Evolutionary conservation across 2,329 filamentous ascomycete species (phyloP), one percentile per base, ranked within the genome.

Genomic region (Penicillium sp.): DNA sequence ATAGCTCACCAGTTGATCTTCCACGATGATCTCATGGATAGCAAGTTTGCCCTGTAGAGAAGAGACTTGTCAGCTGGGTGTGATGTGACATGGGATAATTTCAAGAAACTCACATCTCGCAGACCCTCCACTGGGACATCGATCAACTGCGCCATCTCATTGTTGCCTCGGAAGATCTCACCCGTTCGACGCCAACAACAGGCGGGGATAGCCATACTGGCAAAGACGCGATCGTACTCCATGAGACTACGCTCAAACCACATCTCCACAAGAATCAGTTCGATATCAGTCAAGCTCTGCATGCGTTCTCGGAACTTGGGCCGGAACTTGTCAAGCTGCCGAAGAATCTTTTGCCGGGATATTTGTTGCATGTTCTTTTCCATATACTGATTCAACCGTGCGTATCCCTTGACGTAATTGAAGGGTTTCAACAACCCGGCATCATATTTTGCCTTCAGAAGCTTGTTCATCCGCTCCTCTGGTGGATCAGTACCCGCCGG

Each of bases 171-270:
- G 67, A 95, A 97, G 40, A 99, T 97, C 74, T 99, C 93, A 9
- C 93, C 93, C 0, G 93, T 99, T 64, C 93, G 80, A 63, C 93
- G 81, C 93, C 93, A 99, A 68, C 92, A 95, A 71, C 93, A 99
- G 12, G 93, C 93, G 0, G 93, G 93, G 54, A 99, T 92, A 2
- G 93, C 93, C 93, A 99, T 99, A 68, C 90, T 95, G 2, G 93
- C 93, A 74, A 99, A 99, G 1, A 99, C 91, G 28, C 93, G 89
- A 65, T 99, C 93, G 63, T 97, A 97, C 67, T 97, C 93, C 87
- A 97, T 93, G 60, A 99, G 74, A 56, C 88, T 93, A 63, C 87
- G 84, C 71, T 99, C 93, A 65, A 99, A 97, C 92, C 93, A 97
- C 89, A 97, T 96, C 72, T 99, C 93, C 10, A 97, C 92, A 51